These are phyloP conservation scores for Diaporthe vexans DNA, from an alignment of 2,329 filamentous ascomycete species.

Conservation along the genomic window DNA sequence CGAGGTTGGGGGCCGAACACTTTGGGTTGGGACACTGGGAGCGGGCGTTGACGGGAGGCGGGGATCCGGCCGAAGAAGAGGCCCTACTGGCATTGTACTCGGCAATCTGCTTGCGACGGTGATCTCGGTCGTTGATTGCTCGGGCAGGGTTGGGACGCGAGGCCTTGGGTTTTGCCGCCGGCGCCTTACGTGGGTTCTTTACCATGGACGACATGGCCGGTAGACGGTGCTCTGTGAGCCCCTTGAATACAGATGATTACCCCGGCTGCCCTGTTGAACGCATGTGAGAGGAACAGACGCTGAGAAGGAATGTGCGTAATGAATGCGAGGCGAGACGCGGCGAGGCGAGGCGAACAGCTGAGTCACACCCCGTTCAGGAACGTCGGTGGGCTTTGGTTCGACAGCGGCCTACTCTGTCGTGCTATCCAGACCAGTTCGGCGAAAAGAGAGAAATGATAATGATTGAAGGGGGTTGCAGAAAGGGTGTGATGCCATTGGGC, in stretches of 20 bases:
- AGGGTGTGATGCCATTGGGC: slow-evolving; percentile 41
- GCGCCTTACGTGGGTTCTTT: slow-evolving; percentile 52
- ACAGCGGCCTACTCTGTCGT: background rate
- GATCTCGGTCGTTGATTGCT: slow-evolving; percentile 66
- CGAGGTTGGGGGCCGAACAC: slow-evolving; percentile 72
- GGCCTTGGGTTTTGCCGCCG: slow-evolving; percentile 57
- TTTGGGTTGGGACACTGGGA: slow-evolving; percentile 69
- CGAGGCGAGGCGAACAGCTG: background rate
- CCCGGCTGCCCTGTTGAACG: slow-evolving; percentile 6
- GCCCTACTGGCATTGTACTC: slow-evolving; percentile 45
- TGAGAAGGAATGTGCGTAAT: background rate
- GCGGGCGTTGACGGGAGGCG: slow-evolving; percentile 48
- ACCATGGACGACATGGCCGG: slow-evolving; percentile 62
- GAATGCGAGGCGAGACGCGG: background rate
- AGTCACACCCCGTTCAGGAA: slow-evolving; percentile 16
- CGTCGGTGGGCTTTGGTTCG: background rate
- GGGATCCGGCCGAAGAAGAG: slow-evolving; percentile 46
- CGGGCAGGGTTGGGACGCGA: slow-evolving; percentile 61
- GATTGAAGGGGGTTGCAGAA: slow-evolving; percentile 1
- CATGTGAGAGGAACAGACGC: background rate
- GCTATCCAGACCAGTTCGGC: background rate
- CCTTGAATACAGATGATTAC: background rate
- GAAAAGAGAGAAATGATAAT: background rate
- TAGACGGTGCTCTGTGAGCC: background rate
- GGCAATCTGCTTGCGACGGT: slow-evolving; percentile 57